These are phyloP conservation scores for Euclidium syriacum DNA, from an alignment of 345 rosid species.

Conservation along the genomic window DNA sequence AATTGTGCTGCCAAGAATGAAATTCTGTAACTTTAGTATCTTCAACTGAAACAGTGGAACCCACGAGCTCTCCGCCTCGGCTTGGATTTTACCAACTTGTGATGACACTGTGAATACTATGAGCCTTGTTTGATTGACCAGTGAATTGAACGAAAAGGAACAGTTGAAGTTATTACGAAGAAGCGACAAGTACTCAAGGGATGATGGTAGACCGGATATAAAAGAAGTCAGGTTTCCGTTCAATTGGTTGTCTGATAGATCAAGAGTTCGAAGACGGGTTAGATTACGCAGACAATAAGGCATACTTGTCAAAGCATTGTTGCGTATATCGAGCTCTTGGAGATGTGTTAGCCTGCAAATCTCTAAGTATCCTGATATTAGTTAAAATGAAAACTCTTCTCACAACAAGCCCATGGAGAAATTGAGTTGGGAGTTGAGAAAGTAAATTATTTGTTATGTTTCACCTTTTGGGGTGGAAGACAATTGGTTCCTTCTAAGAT, in stretches of 20 bases:
- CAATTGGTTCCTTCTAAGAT: neutral
- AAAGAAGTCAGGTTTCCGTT: neutral
- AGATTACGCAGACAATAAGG: slow-evolving; percentile 9
- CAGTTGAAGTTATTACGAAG: slow-evolving; percentile 5
- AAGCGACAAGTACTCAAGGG: slow-evolving; percentile 12
- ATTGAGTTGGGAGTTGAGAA: too few relatives aligned
- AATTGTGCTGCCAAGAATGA: neutral
- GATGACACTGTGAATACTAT: neutral
- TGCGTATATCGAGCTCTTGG: neutral
- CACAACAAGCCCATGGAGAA: too few relatives aligned
- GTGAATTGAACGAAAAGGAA: neutral
- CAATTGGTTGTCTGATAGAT: slow-evolving; percentile 4
- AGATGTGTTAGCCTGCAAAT: neutral
- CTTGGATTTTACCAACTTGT: neutral
- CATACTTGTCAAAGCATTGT: neutral
- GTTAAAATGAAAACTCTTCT: neutral
- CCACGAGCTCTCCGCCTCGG: neutral
- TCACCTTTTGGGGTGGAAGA: neutral
- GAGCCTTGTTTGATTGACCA: slow-evolving; percentile 17
- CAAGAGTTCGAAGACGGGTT: slow-evolving; percentile 12
- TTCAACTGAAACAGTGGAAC: slow-evolving; percentile 16
- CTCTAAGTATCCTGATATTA: neutral
- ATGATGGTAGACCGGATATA: neutral
- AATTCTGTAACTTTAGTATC: neutral
- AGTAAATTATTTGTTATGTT: neutral